phyloP scores from a whole-genome alignment of 1,284 basidiomycete genomes.

The Heliocybe sulcata region DNA sequence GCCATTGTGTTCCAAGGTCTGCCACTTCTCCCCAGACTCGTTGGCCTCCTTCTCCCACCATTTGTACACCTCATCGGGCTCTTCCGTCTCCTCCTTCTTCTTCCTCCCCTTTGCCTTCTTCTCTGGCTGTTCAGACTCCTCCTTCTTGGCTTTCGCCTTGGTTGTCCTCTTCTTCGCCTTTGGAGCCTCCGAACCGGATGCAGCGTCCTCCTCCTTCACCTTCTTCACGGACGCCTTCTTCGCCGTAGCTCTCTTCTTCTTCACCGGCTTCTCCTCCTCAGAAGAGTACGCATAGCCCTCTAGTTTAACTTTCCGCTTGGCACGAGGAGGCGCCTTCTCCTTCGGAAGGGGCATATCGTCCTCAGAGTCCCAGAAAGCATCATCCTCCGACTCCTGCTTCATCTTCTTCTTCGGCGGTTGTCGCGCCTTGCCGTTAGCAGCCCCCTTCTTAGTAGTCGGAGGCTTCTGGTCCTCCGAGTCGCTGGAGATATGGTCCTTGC shows the following conservation, averaged over 20 bases:
- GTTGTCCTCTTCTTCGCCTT: constrained; percentile 24
- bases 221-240: constrained; percentile 29
- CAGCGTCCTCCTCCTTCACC: constrained; percentile 17
- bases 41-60: constrained; percentile 81
- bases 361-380: constrained; percentile 28
- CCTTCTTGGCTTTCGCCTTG: constrained; percentile 24
- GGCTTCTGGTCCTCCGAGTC: constrained; percentile 25
- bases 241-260: constrained; percentile 31
- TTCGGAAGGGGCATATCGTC: constrained; percentile 33
- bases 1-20: constrained; percentile 87
- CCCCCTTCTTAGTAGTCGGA: constrained; percentile 18
- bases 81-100: constrained; percentile 56
- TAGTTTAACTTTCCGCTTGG: constrained; percentile 46
- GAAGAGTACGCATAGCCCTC: constrained; percentile 40
- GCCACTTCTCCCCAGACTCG: constrained; percentile 86
- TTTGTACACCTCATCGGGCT: constrained; percentile 63
- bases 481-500: constrained; percentile 21
- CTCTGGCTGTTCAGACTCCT: constrained; percentile 27
- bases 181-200: constrained; percentile 12
- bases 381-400: constrained; percentile 39
- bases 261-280: constrained; percentile 36
- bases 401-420: constrained; percentile 57
- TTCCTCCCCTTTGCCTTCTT: constrained; percentile 41
- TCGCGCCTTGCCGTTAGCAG: constrained; percentile 18
- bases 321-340: constrained; percentile 34